Conservation (phyloP, 1,284 basidiomycete species). For the Puccinia triticina region DNA sequence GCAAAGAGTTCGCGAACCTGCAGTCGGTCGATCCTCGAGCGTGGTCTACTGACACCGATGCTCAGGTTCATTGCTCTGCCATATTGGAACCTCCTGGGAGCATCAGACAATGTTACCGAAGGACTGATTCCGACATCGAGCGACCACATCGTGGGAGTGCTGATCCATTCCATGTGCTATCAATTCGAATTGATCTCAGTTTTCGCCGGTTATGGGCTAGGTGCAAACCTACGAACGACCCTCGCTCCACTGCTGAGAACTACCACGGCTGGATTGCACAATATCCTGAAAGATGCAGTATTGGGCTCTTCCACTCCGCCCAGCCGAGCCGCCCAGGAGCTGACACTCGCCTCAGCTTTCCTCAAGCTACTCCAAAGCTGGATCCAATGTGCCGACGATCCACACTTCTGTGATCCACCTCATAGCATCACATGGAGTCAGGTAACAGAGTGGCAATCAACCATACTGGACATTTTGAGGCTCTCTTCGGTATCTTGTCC, state of each 20-base stretch:
- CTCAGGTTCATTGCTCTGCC: constrained; percentile 47
- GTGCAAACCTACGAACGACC: constrained; percentile 38
- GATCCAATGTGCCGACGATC: constrained; percentile 46
- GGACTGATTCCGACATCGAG: background rate
- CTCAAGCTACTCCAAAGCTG: constrained; percentile 42
- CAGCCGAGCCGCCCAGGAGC: constrained; percentile 6
- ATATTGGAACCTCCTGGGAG: constrained; percentile 30
- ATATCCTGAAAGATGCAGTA: background rate
- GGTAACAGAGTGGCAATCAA: constrained; percentile 40
- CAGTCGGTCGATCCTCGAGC: constrained; percentile 44
- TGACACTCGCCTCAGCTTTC: constrained; percentile 41
- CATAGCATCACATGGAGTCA: constrained; percentile 52
- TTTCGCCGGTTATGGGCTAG: constrained; percentile 46
- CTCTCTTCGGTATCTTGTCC: constrained; percentile 11
- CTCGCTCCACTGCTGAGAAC: constrained; percentile 46
- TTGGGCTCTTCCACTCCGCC: background rate
- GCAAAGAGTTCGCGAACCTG: constrained; percentile 36
- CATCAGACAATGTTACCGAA: background rate
- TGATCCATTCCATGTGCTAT: constrained; percentile 38
- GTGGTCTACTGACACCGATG: constrained; percentile 45
- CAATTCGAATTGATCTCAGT: constrained; percentile 33
- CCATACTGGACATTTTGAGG: constrained; percentile 34
- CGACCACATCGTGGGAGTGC: constrained; percentile 13
- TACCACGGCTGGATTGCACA: constrained; percentile 26
- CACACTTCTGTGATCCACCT: constrained; percentile 46